Evolutionary conservation across 192 early-diverging fungal genomes (phyloP).

Genomic region (Kappamyces sp.): DNA sequence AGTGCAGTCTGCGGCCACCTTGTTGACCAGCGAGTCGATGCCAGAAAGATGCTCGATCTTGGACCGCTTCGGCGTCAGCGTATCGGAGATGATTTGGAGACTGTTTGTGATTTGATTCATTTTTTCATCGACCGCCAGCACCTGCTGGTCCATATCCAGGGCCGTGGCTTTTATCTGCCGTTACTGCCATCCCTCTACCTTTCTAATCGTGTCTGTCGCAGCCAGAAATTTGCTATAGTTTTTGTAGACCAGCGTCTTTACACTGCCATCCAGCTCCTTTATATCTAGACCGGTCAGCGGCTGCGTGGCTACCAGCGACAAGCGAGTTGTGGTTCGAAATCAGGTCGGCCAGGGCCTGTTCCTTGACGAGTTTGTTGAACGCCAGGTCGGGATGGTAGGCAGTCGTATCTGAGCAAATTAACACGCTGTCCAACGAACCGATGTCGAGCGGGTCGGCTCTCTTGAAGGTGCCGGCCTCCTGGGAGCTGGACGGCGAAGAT

Average conservation of each 20-base stretch:
- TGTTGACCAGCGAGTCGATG: constrained; percentile 66
- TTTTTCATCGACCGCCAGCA: constrained; percentile 63
- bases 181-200: constrained; percentile 28
- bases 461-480: constrained; percentile 21
- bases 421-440: constrained; percentile 35
- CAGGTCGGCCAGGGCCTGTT: constrained; percentile 61
- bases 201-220: constrained; percentile 85
- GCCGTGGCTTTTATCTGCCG: constrained; percentile 77
- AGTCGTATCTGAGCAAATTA: constrained; percentile 43
- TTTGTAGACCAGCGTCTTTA: constrained; percentile 97
- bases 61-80: constrained; percentile 60
- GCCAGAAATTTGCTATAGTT: constrained; percentile 97
- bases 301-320: constrained; percentile 47
- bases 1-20: constrained; percentile 33
- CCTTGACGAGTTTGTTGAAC: constrained; percentile 66
- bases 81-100: constrained; percentile 45
- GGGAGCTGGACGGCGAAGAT: background rate
- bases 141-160: constrained; percentile 79
- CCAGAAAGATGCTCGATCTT: constrained; percentile 68
- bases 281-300: constrained; percentile 45
- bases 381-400: constrained; percentile 74
- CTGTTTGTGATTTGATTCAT: constrained; percentile 58
- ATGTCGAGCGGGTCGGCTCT: constrained; percentile 64
- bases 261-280: constrained; percentile 85
- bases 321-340: constrained; percentile 70